Conservation (phyloP, 768 basidiomycete genomes). For the Hericium coralloides region DNA sequence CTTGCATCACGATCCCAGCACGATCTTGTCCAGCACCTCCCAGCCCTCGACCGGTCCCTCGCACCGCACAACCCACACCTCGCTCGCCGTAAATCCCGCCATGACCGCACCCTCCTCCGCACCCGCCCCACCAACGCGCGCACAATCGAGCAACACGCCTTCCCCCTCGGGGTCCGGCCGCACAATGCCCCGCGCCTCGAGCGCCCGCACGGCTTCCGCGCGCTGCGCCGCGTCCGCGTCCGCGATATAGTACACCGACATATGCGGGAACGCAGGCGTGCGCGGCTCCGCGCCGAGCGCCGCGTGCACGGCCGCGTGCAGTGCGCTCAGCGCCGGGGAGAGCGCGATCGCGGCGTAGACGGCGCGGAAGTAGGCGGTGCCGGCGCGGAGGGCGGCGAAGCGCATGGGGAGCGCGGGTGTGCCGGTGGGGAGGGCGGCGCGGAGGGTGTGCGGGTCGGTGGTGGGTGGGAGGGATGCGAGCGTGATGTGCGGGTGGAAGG, state of each 20-base stretch:
- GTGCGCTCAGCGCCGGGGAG: conserved; percentile 33
- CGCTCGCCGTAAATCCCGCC: conserved; percentile 32
- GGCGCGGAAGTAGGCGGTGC: conserved; percentile 62
- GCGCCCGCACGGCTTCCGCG: conserved; percentile 32
- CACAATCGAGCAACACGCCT: conserved; percentile 25
- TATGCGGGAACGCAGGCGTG: conserved; percentile 59
- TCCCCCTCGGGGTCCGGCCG: conserved; percentile 8
- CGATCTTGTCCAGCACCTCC: conserved; percentile 37
- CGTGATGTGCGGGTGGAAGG: conserved; percentile 64
- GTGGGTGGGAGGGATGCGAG: conserved; percentile 37
- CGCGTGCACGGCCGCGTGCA: conserved; percentile 42
- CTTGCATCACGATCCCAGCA: neutral
- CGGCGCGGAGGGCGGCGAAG: conserved; percentile 48
- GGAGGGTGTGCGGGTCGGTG: conserved; percentile 24
- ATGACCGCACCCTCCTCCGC: conserved; percentile 11
- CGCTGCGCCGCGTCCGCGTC: conserved; percentile 59
- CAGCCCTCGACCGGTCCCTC: conserved; percentile 53
- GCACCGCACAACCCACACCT: conserved; percentile 54
- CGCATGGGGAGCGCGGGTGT: conserved; percentile 29
- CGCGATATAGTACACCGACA: conserved; percentile 66
- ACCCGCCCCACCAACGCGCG: neutral
- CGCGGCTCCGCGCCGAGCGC: conserved; percentile 27
- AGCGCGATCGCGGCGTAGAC: conserved; percentile 48
- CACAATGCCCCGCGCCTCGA: conserved; percentile 31
- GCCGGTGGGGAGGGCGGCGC: conserved; percentile 32